Evolutionary conservation across 345 rosid species (phyloP).

Genomic region (Euphorbia peplus): DNA sequence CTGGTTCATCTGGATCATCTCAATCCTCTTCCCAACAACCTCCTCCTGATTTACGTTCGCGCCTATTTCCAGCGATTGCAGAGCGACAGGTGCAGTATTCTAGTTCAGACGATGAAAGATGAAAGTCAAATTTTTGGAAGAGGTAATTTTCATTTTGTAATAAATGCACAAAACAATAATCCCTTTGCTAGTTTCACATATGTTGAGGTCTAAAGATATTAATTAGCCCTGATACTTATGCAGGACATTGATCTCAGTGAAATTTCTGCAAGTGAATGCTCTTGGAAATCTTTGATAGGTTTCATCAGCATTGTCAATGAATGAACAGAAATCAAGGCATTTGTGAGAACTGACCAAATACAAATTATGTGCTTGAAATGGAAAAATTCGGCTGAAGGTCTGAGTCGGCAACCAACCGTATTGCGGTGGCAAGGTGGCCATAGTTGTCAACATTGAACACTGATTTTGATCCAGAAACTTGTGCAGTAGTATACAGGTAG

Average conservation of each 20-base stretch:
- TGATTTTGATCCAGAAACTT: slow-evolving; percentile 10
- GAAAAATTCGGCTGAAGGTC: too few relatives aligned
- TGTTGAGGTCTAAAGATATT: not conserved
- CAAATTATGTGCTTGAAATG: not conserved
- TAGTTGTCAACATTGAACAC: not conserved
- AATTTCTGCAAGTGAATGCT: not conserved
- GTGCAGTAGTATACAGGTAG: slow-evolving; percentile 22
- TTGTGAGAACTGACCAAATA: not conserved
- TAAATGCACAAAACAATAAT: not conserved
- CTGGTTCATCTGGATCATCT: slow-evolving; percentile 38
- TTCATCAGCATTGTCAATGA: not conserved
- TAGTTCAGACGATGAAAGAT: slow-evolving; percentile 46
- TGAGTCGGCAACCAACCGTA: too few relatives aligned
- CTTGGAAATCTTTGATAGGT: not conserved
- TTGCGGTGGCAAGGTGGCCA: not conserved
- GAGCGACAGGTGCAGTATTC: slow-evolving; percentile 50
- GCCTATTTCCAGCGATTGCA: slow-evolving; percentile 72
- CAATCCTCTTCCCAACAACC: slow-evolving; percentile 40
- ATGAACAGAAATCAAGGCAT: slow-evolving; percentile 2
- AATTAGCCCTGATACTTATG: not conserved
- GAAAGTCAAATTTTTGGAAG: slow-evolving; percentile 3
- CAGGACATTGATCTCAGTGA: not conserved
- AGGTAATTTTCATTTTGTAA: slow-evolving; percentile 19
- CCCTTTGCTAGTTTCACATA: not conserved
- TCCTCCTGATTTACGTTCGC: slow-evolving; percentile 47